Evolutionary conservation across 306 rosid species (phyloP), one percentile per base, ranked within the genome.

Genomic region (Trichosanthes cucumerina): DNA sequence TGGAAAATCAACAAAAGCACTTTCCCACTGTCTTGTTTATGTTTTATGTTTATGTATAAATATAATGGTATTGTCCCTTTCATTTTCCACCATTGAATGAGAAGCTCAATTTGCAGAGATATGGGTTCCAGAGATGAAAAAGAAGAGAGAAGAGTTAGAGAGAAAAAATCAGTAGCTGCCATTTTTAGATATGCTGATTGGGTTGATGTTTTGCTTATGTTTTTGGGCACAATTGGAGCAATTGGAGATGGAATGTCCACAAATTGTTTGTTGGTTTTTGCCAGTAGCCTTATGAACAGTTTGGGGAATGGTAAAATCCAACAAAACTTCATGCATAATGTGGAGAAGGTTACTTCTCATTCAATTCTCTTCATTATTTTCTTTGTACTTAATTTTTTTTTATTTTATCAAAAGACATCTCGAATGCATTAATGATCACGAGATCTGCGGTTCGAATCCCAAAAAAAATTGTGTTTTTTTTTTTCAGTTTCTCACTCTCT

Each of bases 181-280:
- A 85, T 92, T 31, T 86, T 95, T 81, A 88, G 91, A 83, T 95
- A 89, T 82, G 86, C 90, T 16, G 97, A 92, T 84, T 80, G 96
- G 92, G 70, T 88, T 65, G 97, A 95, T 88, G 75, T 91, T 65
- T 9, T 88, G 88, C 88, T 92, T 3, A 91, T 95, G 96, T 52
- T 87, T 66, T 79, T 88, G 81, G 98, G 98, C 11, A 89, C 89
- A 64, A 63, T 89, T 54, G 98, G 98, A 75, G 96, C 98, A 78
- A 83, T 95, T 41, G 97, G 96, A 77, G 98, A 92, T 86, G 98
- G 98, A 46, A 86, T 95, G 91, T 91, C 97, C 26, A 92, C 98
- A 23, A 95, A 95, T 49, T 85, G 88, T 80, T 79, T 95, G 86
- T 78, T 95, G 26, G 81, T 95, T 18, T 95, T 87, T 60, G 97